Percentiles rank a stretch among this genome's conserved stretches.
Evolutionary conservation across 202 grass and related monocot species (phyloP).

Genomic region (Saccharum hybrid): DNA sequence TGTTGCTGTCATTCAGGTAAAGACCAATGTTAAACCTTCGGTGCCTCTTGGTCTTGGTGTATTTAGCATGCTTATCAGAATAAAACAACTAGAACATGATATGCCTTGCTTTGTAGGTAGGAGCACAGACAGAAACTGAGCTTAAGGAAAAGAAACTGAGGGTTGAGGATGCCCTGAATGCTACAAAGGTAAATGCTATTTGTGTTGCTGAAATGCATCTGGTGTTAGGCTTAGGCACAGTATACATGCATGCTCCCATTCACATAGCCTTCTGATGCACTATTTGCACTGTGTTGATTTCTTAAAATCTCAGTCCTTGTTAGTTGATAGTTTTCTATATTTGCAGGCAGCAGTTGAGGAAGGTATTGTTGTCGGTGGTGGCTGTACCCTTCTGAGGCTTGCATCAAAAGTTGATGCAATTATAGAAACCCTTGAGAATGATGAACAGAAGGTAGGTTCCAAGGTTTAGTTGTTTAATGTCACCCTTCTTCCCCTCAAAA

Average conservation of each 20-base stretch:
- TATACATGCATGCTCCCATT: neutral
- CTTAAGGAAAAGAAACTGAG: constrained; percentile 95
- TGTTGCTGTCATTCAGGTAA: constrained; percentile 96
- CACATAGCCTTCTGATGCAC: neutral
- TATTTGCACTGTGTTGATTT: neutral
- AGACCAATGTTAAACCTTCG: neutral
- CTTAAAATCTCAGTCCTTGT: neutral
- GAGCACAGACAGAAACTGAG: constrained; percentile 95
- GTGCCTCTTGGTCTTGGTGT: neutral
- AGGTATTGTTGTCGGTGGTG: constrained; percentile 94
- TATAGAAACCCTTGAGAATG: constrained; percentile 79
- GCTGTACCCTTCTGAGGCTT: constrained; percentile 81
- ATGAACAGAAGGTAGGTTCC: constrained; percentile 80
- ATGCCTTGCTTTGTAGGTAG: constrained; percentile 58
- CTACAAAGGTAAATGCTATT: constrained; percentile 72
- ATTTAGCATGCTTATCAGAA: neutral
- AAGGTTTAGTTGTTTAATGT: neutral
- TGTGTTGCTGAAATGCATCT: constrained; percentile 5
- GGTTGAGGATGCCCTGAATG: constrained; percentile 93
- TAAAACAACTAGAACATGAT: constrained; percentile 1
- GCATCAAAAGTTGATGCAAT: constrained; percentile 81
- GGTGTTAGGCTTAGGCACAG: neutral
- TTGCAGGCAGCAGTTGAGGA: constrained; percentile 87
- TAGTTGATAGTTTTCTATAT: constrained; percentile 12
- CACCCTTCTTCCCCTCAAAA: neutral